Conservation (phyloP, 2,329 filamentous ascomycete species). For the Periglandula ipomoeae region DNA sequence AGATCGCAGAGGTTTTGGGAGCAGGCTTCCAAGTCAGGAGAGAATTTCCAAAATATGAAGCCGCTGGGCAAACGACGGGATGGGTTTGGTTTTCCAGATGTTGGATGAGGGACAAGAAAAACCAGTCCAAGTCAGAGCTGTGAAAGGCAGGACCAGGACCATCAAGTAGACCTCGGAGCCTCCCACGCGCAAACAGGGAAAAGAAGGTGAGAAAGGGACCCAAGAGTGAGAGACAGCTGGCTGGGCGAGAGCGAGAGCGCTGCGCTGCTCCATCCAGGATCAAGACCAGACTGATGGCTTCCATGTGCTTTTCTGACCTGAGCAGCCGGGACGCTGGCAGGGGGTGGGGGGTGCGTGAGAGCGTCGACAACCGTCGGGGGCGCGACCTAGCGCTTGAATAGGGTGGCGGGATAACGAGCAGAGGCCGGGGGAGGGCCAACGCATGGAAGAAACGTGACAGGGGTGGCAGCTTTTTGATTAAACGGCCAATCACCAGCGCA, state of each 20-base stretch:
- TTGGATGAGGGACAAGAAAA: neutral
- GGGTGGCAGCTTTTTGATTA: constrained; percentile 37
- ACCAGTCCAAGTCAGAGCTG: neutral
- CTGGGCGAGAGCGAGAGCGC: no score
- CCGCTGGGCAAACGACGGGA: neutral
- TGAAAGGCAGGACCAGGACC: neutral
- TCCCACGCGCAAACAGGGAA: neutral
- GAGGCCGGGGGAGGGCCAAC: constrained; percentile 30
- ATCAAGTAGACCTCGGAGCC: neutral
- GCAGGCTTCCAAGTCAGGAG: neutral
- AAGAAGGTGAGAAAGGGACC: constrained; percentile 2
- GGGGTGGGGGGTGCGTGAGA: constrained; percentile 2
- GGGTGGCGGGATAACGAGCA: constrained; percentile 16
- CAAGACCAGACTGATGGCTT: neutral
- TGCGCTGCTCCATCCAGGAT: no score
- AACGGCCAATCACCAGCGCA: constrained; percentile 38
- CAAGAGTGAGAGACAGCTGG: constrained; percentile 1
- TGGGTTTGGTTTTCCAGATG: neutral
- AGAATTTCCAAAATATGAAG: neutral
- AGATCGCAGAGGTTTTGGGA: neutral
- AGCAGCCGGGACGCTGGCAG: constrained; percentile 7
- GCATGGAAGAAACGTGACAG: constrained; percentile 45
- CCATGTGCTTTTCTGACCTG: constrained; percentile 10
- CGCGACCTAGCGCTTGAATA: constrained; percentile 1
- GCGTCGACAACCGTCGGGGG: constrained; percentile 1